A percentile compares a stretch with the other conserved stretches of the same genome.
phyloP scores from a whole-genome alignment of 192 early-diverging fungal species.

The Coemansia sp. region DNA sequence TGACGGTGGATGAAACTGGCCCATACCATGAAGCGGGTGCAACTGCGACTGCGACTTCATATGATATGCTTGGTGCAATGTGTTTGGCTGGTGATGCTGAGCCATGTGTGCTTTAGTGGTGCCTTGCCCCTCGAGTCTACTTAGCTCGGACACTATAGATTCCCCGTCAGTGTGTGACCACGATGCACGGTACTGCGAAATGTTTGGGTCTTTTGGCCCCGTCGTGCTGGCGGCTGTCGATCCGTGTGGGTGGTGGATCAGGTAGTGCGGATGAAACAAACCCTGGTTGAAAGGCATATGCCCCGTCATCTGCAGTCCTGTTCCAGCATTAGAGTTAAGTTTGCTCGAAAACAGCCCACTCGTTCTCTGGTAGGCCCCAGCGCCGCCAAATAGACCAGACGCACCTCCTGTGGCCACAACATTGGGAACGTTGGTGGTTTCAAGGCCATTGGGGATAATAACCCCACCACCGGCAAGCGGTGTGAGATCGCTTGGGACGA shows the following conservation, averaged over 20 bases:
- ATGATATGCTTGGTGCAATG: constrained; percentile 41
- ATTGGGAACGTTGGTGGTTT: not conserved
- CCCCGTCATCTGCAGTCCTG: not conserved
- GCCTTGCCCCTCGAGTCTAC: constrained; percentile 31
- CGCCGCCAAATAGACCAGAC: not conserved
- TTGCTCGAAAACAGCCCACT: not conserved
- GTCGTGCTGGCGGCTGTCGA: not conserved
- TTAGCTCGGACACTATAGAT: constrained; percentile 20
- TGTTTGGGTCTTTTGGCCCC: constrained; percentile 15
- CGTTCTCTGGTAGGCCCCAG: not conserved
- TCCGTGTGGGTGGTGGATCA: not conserved
- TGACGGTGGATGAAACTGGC: constrained; percentile 24
- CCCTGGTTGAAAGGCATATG: constrained; percentile 5
- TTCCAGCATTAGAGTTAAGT: not conserved
- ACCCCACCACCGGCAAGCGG: not conserved
- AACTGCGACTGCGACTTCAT: constrained; percentile 13
- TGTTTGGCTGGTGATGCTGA: constrained; percentile 21
- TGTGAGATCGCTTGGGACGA: not conserved
- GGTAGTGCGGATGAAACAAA: constrained; percentile 7
- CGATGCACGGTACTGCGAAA: constrained; percentile 29
- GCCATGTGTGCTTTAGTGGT: constrained; percentile 13
- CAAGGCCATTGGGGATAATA: not conserved
- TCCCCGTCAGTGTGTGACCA: constrained; percentile 49
- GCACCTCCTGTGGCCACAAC: not conserved
- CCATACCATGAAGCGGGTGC: constrained; percentile 46